phyloP scores from a whole-genome alignment of 192 early-diverging fungal species.

The Jimgerdemannia lactiflua region DNA sequence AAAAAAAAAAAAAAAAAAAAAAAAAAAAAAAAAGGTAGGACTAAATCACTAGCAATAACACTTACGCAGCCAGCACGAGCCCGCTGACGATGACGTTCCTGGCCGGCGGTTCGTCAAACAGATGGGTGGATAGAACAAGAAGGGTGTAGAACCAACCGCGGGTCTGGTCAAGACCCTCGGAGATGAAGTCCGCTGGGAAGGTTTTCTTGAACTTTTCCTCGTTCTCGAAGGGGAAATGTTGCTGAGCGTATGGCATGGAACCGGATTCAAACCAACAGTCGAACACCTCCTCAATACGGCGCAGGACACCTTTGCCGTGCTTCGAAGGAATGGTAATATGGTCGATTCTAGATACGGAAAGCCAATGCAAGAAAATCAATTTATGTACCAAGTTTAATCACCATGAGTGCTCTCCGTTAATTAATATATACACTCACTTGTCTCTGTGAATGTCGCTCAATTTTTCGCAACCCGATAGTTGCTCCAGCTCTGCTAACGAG shows the following conservation, averaged over 20 bases:
- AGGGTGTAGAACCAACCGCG: conserved; percentile 99
- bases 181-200: conserved; percentile 99
- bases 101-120: conserved; percentile 93
- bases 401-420: no score
- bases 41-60: background rate
- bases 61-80: conserved; percentile 81
- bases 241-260: conserved; percentile 98
- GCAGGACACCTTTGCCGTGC: conserved; percentile 78
- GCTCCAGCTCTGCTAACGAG: conserved; percentile 86
- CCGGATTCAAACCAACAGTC: conserved; percentile 99
- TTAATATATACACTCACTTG: background rate
- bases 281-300: conserved; percentile 94
- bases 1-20: no score
- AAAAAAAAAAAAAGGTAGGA: no score
- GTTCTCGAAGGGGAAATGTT: conserved; percentile 99
- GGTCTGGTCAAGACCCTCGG: conserved; percentile 99
- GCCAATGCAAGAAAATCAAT: no score
- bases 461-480: conserved; percentile 78
- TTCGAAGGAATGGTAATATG: conserved; percentile 95
- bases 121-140: conserved; percentile 92
- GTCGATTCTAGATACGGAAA: conserved; percentile 65
- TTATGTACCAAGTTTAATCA: no score
- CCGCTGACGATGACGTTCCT: conserved; percentile 99
- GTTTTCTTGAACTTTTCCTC: conserved; percentile 76
- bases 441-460: conserved; percentile 97